phyloP scores from a whole-genome alignment of 2,329 filamentous ascomycete species.

The Xylogone sp. region DNA sequence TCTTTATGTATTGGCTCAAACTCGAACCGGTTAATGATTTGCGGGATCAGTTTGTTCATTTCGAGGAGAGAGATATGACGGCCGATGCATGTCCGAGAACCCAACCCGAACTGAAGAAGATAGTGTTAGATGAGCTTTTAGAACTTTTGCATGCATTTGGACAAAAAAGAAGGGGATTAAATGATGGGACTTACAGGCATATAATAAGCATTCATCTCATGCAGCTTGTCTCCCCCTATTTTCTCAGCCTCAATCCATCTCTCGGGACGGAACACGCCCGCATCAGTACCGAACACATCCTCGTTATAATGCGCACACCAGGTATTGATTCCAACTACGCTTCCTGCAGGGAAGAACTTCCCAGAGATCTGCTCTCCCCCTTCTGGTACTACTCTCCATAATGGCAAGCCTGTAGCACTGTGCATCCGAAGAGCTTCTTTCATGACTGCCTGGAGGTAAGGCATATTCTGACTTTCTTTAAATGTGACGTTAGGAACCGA shows the following conservation, averaged over 20 bases:
- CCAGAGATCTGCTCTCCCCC: constrained; percentile 39
- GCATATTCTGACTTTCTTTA: constrained; percentile 37
- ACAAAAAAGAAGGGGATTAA: not conserved
- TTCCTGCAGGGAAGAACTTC: constrained; percentile 37
- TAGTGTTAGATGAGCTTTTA: not conserved
- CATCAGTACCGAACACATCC: constrained; percentile 39
- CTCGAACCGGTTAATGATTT: not conserved
- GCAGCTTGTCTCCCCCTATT: not conserved
- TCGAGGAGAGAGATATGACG: constrained; percentile 1
- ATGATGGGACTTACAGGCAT: constrained; percentile 30
- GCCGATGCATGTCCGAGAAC: constrained; percentile 33
- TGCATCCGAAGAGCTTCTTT: constrained; percentile 50
- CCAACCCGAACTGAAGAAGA: constrained; percentile 31
- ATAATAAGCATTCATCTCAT: constrained; percentile 23
- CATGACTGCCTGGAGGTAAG: constrained; percentile 50
- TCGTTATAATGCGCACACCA: constrained; percentile 41
- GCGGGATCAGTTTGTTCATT: constrained; percentile 1
- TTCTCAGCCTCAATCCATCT: constrained; percentile 35
- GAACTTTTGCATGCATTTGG: not conserved
- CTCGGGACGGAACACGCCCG: constrained; percentile 39
- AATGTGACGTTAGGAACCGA: constrained; percentile 25
- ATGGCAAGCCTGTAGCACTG: constrained; percentile 41
- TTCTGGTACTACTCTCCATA: constrained; percentile 43
- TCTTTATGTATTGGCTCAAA: not conserved
- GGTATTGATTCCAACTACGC: constrained; percentile 37